These are phyloP conservation scores for Tetragonia tetragonoides DNA, from an alignment of 148 eudicot species.

Conservation along the genomic window DNA sequence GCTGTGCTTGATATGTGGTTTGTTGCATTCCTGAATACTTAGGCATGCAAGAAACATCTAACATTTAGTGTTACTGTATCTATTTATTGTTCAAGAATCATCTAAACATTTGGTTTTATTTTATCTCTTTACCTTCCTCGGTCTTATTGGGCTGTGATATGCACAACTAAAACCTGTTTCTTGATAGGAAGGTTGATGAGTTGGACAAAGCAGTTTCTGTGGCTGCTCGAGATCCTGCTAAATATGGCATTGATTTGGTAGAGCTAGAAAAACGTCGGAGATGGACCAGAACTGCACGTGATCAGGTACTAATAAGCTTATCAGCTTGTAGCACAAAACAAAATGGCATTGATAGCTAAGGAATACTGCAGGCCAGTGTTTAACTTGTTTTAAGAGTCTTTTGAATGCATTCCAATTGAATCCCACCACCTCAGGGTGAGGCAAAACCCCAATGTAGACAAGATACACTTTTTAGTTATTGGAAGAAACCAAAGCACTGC, in stretches of 20 bases:
- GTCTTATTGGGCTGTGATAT: not conserved
- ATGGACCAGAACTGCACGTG: constrained; percentile 85
- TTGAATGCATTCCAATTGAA: not conserved
- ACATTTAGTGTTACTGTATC: too few relatives aligned
- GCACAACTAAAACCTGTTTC: constrained; percentile 41
- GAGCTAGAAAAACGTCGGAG: constrained; percentile 84
- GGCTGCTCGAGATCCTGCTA: constrained; percentile 72
- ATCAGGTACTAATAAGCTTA: constrained; percentile 49
- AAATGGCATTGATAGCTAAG: not conserved
- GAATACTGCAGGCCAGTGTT: not conserved
- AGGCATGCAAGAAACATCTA: not conserved
- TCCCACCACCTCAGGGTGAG: not conserved
- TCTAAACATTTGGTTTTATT: not conserved
- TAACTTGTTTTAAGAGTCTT: not conserved
- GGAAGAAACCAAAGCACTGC: not conserved
- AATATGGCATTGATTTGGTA: constrained; percentile 59
- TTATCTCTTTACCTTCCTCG: not conserved
- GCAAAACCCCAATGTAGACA: not conserved
- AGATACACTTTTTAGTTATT: not conserved
- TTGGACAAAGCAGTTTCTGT: constrained; percentile 84
- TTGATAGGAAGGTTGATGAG: constrained; percentile 98
- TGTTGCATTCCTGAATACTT: not conserved
- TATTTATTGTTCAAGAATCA: not conserved
- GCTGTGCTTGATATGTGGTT: not conserved
- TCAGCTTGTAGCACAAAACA: not conserved